These are phyloP conservation scores for Biancaea sappan DNA, from an alignment of 306 rosid genomes.

Conservation along the genomic window DNA sequence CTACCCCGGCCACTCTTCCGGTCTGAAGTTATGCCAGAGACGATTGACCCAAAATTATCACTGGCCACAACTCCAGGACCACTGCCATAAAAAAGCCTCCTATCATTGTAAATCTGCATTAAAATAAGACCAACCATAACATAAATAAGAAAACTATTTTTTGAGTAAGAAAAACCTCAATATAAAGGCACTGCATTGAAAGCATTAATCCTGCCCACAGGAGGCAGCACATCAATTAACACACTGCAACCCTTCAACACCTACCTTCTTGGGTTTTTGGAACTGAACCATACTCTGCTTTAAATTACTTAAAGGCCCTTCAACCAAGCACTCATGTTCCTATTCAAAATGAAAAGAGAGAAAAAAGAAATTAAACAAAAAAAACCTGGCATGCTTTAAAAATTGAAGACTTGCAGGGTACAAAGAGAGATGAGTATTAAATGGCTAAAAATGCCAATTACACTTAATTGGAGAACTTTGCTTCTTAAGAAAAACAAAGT, in stretches of 20 bases:
- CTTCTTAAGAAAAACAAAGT: constrained; percentile 6
- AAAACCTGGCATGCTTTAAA: constrained; percentile 17
- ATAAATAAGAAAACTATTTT: constrained; percentile 8
- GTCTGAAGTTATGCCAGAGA: constrained; percentile 67
- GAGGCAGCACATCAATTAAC: constrained; percentile 22
- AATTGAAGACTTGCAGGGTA: background rate
- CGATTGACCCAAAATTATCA: constrained; percentile 70
- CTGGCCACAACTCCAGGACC: constrained; percentile 85
- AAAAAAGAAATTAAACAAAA: background rate
- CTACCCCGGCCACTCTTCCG: constrained; percentile 85
- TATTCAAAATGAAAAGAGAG: constrained; percentile 30
- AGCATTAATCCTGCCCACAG: background rate
- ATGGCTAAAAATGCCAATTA: constrained; percentile 3
- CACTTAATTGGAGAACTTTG: background rate
- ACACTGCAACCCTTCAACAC: constrained; percentile 5
- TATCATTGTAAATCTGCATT: constrained; percentile 85
- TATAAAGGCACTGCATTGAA: background rate
- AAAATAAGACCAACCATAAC: constrained; percentile 24
- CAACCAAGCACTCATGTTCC: constrained; percentile 99
- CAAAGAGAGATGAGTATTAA: background rate
- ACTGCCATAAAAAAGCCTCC: constrained; percentile 88
- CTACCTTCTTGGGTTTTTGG: constrained; percentile 98
- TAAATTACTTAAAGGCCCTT: constrained; percentile 94
- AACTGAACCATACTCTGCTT: constrained; percentile 99
- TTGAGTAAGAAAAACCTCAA: background rate